Evolutionary conservation across 805 yeast genomes (phyloP).

Genomic region (Wickerhamomyces bisporus): DNA sequence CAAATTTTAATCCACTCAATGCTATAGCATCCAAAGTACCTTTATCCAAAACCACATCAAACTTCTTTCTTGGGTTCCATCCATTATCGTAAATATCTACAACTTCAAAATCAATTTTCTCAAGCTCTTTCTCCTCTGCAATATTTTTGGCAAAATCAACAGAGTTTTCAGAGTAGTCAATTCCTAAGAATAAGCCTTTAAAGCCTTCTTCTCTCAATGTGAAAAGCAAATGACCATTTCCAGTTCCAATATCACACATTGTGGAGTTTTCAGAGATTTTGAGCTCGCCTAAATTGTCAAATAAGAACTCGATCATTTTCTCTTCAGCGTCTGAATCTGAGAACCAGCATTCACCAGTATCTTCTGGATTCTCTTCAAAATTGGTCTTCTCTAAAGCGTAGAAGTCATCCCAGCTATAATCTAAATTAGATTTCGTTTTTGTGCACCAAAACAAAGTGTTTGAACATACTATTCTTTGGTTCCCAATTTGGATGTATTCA

Average conservation of each 20-base stretch:
- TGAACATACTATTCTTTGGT: conserved; percentile 62
- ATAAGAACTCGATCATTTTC: conserved; percentile 70
- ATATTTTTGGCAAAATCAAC: conserved; percentile 67
- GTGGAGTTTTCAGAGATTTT: conserved; percentile 28
- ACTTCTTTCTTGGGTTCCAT: conserved; percentile 36
- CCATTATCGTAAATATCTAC: conserved; percentile 57
- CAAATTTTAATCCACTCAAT: conserved; percentile 54
- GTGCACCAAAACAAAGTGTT: no score
- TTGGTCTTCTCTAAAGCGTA: conserved; percentile 69
- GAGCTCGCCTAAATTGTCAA: conserved; percentile 40
- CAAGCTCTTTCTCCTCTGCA: conserved; percentile 36
- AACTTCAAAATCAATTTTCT: conserved; percentile 46
- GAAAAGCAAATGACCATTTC: conserved; percentile 88
- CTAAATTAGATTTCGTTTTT: no score
- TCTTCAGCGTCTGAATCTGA: conserved; percentile 90
- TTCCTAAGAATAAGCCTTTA: conserved; percentile 57
- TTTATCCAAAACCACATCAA: conserved; percentile 81
- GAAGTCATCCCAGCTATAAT: conserved; percentile 83
- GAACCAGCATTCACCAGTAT: conserved; percentile 97
- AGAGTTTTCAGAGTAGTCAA: conserved; percentile 85
- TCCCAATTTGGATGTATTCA: conserved; percentile 79
- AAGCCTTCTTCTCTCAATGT: conserved; percentile 61
- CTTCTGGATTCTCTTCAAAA: conserved; percentile 68
- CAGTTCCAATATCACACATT: conserved; percentile 87
- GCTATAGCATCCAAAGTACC: conserved; percentile 98